These are phyloP conservation scores for Podospora pseudopauciseta DNA, from an alignment of 495 filamentous ascomycete genomes.

Conservation along the genomic window DNA sequence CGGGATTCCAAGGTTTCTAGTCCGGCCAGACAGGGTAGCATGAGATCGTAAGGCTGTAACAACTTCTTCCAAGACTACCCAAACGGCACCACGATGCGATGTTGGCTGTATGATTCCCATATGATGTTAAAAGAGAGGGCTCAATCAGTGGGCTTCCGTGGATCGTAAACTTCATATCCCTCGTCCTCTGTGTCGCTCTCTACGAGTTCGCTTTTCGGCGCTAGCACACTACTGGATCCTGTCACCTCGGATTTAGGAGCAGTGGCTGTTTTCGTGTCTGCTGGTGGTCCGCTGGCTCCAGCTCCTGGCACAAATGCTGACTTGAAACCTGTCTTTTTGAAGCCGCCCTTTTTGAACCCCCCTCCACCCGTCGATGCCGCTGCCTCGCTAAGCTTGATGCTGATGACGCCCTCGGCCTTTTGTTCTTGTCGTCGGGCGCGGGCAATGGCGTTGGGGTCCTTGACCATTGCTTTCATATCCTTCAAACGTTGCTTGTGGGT, in stretches of 20 bases:
- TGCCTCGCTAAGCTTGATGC: conserved; percentile 51
- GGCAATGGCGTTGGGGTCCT: conserved; percentile 52
- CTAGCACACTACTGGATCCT: background rate
- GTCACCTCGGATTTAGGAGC: background rate
- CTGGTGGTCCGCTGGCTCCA: conserved; percentile 6
- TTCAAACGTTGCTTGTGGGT: conserved; percentile 62
- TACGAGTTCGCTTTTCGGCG: conserved; percentile 28
- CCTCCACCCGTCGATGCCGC: conserved; percentile 27
- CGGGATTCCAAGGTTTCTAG: conserved; percentile 29
- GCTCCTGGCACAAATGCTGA: conserved; percentile 48
- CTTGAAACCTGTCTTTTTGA: conserved; percentile 52
- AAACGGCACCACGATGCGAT: background rate
- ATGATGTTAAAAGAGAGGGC: background rate
- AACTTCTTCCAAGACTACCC: background rate
- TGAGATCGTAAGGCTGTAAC: background rate
- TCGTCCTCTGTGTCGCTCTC: conserved; percentile 59
- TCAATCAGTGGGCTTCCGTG: conserved; percentile 52
- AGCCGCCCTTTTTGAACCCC: conserved; percentile 56
- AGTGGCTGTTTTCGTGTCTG: conserved; percentile 14
- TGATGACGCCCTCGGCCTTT: conserved; percentile 61
- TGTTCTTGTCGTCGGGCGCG: conserved; percentile 69
- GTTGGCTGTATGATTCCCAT: background rate
- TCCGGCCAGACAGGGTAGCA: background rate
- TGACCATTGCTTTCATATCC: conserved; percentile 64
- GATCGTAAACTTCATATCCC: conserved; percentile 55